Base-by-base conservation (phyloP, 768 basidiomycete species). In the Leccinum incarnatum region DNA sequence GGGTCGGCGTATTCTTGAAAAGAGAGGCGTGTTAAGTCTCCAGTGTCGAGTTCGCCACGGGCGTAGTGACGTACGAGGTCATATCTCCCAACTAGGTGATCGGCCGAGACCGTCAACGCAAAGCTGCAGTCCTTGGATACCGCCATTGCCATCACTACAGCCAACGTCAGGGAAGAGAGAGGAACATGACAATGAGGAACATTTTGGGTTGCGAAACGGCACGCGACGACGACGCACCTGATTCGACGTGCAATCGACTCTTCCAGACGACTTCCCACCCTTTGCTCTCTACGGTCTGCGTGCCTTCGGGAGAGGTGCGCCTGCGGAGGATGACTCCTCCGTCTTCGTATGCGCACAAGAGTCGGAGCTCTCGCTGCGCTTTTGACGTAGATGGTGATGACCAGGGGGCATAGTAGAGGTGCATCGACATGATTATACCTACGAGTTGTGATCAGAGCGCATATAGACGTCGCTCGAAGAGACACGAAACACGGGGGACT, bases 351-450 rank as follows among this genome's bases (percentile, higher is more conserved):
- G 84, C 91, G 40, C 84, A 80, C 0, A 95, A 69, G 5, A 96
- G 72, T 2, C 84, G 79, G 4, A 95, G 76, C 17, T 81, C 78
- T 11, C 67, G 69, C 12, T 62, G 63, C 0, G 69, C 68, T 19
- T 60, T 59, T 46, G 73, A 67, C 1, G 72, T 69, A 32, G 76
- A 70, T 19, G 79, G 67, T n/a, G 74, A 60, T 29, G 63, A 62
- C 56, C 58, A 54, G 1, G 69, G 54, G 49, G 69, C 64, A 42
- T 75, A 71, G 54, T 83, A 85, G 1, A 97, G 75, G 66, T 92
- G 87, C 60, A 95, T 70, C 0, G 89, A 84, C 96, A 98, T 99
- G 65, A 97, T 85, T 52, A 95, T 88, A 1, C 94, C 94, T 91
- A 46, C 25, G 23, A 27, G 15, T 37, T 34, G 14, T 87, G 57